Evolutionary conservation across 2,329 filamentous ascomycete species (phyloP), one percentile per base, ranked within the genome.

Genomic region (Ascochyta koolunga): DNA sequence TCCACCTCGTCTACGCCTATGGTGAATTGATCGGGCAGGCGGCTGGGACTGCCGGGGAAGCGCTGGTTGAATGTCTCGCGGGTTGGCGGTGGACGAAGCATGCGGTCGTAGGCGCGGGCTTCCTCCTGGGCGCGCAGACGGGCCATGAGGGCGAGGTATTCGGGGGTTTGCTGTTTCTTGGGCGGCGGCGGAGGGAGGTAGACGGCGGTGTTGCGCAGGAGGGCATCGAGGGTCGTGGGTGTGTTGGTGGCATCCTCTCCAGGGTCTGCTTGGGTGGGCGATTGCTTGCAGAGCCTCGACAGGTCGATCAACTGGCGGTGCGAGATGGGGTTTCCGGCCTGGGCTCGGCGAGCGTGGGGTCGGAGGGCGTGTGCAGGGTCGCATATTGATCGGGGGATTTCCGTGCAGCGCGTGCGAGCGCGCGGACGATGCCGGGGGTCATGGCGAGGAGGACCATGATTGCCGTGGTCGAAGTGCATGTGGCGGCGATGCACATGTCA

Each of bases 81-180:
- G 1, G 78, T 73, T 1, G 81, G 74, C 2, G 78, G 76, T 1
- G 87, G 85, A 58, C 88, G 86, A 44, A 89, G 77, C 87, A 98
- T 91, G 69, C 88, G 86, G 62, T 91, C 84, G 79, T 98, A 99
- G 46, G 86, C 83, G 57, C 89, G 86, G 61, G 87, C 84, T 79
- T 98, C 93, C 77, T 93, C 89, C 67, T 95, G 87, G 56, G 83
- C 86, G 59, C 91, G 90, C 18, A 99, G 85, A 15, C 88, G 86
- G 21, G 87, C 86, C 91, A 98, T 98, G 1, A 96, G 80, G 6
- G 88, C 89, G 73, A 91, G 90, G 78, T 93, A 98, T 76, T 96
- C 89, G 7, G 86, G 79, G 1, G 88, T 89, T 86, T 96, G 69
- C 29, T 45, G 18, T 16, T 50, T 56, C 70, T 92, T 96, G 4